These are phyloP conservation scores for Beauveria varroae DNA, from an alignment of 2,329 filamentous ascomycete species.

Conservation along the genomic window DNA sequence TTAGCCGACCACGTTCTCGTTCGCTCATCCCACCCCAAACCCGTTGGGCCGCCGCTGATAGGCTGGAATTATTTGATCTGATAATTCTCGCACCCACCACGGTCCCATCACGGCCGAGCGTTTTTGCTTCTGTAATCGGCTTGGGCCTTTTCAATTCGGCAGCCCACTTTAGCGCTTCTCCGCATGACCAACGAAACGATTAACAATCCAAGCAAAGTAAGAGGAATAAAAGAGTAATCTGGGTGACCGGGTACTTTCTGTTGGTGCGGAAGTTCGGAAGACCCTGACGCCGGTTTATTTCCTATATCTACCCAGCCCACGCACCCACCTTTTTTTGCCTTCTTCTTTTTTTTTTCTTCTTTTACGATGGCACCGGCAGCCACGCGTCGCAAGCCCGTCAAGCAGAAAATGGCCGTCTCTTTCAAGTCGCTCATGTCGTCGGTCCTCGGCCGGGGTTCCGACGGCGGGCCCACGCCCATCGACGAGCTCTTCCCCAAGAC, in stretches of 20 bases:
- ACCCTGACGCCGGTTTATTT: neutral
- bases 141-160: neutral
- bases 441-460: slow-evolving; percentile 20
- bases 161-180: neutral
- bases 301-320: neutral
- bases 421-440: slow-evolving; percentile 33
- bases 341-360: slow-evolving; percentile 10
- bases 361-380: slow-evolving; percentile 4
- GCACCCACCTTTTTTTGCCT: slow-evolving; percentile 8
- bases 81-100: slow-evolving; percentile 6
- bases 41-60: neutral
- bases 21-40: neutral
- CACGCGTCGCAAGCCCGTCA: slow-evolving; percentile 23
- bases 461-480: slow-evolving; percentile 19
- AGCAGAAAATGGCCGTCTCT: slow-evolving; percentile 36
- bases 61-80: slow-evolving; percentile 7
- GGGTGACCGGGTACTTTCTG: neutral
- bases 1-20: neutral
- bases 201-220: neutral
- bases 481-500: slow-evolving; percentile 64
- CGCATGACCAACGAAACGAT: neutral
- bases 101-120: slow-evolving; percentile 7
- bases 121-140: neutral
- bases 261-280: neutral
- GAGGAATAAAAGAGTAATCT: neutral